Evolutionary conservation across 495 filamentous ascomycete genomes (phyloP).

Genomic region (Neurospora sp.): DNA sequence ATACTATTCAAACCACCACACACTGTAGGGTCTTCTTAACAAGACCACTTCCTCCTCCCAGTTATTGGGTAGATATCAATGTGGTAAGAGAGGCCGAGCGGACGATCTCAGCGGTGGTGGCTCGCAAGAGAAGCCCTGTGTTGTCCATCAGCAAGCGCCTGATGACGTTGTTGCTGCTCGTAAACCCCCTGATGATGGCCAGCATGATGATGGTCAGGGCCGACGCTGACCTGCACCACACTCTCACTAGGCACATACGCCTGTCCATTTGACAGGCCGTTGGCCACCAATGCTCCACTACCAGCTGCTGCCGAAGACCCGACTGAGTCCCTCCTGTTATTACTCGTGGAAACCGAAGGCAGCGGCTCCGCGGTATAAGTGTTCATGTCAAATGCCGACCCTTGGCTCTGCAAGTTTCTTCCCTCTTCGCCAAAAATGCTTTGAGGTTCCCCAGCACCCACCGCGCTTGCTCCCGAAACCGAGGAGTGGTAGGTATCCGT

Average conservation of each 20-base stretch:
- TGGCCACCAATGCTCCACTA: neutral
- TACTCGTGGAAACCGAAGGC: neutral
- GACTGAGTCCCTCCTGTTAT: slow-evolving; percentile 10
- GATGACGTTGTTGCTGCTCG: neutral
- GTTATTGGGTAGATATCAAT: neutral
- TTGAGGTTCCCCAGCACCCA: slow-evolving; percentile 4
- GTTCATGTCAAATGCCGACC: slow-evolving; percentile 10
- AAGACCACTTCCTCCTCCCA: neutral
- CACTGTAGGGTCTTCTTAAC: neutral
- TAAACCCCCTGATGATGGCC: neutral
- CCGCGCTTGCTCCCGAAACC: slow-evolving; percentile 6
- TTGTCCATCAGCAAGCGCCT: neutral
- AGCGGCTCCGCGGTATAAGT: slow-evolving; percentile 13
- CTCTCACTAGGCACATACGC: slow-evolving; percentile 17
- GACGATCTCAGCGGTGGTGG: neutral
- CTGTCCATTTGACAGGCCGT: slow-evolving; percentile 15
- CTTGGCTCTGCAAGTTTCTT: slow-evolving; percentile 14
- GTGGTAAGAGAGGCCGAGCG: neutral
- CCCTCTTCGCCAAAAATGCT: slow-evolving; percentile 13
- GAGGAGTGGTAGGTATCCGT: slow-evolving; percentile 6
- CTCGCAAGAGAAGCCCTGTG: neutral
- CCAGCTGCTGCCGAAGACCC: slow-evolving; percentile 5
- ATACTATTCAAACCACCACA: neutral
- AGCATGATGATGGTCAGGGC: neutral
- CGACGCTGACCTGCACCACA: neutral